Evolutionary conservation across 371 early-diverging fungal species (phyloP), one percentile per base, ranked within the genome.

Genomic region (Syncephalastrum racemosum): DNA sequence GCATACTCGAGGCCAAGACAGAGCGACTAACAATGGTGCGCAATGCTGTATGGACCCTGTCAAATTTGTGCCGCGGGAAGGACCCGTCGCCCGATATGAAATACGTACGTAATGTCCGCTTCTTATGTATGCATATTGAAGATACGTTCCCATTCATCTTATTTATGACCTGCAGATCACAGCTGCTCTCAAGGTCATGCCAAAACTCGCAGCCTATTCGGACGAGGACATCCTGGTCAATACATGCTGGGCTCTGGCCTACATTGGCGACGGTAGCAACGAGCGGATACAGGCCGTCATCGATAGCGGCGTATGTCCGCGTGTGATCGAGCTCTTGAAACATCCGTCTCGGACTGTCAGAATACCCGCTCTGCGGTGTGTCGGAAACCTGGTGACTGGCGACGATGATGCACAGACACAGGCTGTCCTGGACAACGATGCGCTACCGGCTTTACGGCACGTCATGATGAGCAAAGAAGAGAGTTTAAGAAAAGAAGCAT

Each of bases 311-410:
- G 89, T 97, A 25, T 88, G 90, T 71, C 85, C 90, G 54, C 90
- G 97, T 51, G 77, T 97, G 14, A 93, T 97, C 42, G 96, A 96
- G 67, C 80, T 97, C 46, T 82, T 98, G 59, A 81, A 81, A 81
- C 94, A 94, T 65, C 84, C 88, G 13, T 83, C 89, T 45, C 82
- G 86, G 12, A 71, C 88, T 4, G 96, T 98, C 20, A 95, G 95
- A 76, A 97, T 97, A 47, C 99, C 99, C n/a, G 98, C 99, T 50
- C 83, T 99, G 47, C 89, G 99, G 48, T 90, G 96, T 16, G 87
- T 99, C 53, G 99, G 99, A 53, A 99, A 99, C 81, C 98, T 99
- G 73, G 98, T 97, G 16, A 98, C 99, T 20, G 99, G 99, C 46
- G 94, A 95, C 66, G 36, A 31, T 63, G 99, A 99, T 69, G 64